A percentile compares a stretch with the other conserved stretches of the same genome.
Conservation (phyloP, 441 rosid genomes). For the Gossypium davidsonii region DNA sequence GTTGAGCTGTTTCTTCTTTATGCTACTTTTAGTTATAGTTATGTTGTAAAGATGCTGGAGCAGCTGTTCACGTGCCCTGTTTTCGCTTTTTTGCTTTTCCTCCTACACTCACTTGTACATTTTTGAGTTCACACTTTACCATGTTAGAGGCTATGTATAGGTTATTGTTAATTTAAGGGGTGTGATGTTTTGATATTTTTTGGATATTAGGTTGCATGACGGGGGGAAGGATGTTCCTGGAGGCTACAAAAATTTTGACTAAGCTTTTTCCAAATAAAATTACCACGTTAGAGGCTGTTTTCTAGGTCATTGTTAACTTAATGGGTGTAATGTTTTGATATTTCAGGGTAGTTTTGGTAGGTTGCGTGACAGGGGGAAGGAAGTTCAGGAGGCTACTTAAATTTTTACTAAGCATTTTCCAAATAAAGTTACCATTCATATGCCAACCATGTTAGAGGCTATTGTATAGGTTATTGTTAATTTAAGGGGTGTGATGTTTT, state of each 20-base stretch:
- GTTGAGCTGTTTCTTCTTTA: neutral
- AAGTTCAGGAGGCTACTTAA: conserved; percentile 63
- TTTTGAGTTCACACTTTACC: neutral
- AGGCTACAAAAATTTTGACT: conserved; percentile 53
- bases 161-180: conserved; percentile 20
- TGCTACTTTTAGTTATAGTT: neutral
- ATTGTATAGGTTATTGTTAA: conserved; percentile 12
- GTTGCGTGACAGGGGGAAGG: conserved; percentile 67
- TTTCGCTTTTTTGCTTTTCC: neutral
- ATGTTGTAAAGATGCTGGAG: neutral
- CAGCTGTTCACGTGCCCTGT: neutral
- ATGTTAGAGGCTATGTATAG: neutral
- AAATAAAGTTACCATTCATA: conserved; percentile 66
- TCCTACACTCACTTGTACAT: neutral
- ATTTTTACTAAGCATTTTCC: conserved; percentile 65
- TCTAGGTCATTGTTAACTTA: neutral
- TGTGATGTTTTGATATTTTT: conserved; percentile 24
- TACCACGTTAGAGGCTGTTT: neutral
- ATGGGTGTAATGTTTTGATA: neutral
- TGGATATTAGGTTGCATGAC: conserved; percentile 73
- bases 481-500: conserved; percentile 19
- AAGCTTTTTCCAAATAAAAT: conserved; percentile 62
- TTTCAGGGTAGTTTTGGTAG: conserved; percentile 78
- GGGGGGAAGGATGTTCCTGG: conserved; percentile 69
- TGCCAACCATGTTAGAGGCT: conserved; percentile 29